Percentiles rank a stretch among this genome's conserved stretches.
Conservation (phyloP, 2,329 filamentous ascomycete genomes). For the Fusarium phyllophilum region DNA sequence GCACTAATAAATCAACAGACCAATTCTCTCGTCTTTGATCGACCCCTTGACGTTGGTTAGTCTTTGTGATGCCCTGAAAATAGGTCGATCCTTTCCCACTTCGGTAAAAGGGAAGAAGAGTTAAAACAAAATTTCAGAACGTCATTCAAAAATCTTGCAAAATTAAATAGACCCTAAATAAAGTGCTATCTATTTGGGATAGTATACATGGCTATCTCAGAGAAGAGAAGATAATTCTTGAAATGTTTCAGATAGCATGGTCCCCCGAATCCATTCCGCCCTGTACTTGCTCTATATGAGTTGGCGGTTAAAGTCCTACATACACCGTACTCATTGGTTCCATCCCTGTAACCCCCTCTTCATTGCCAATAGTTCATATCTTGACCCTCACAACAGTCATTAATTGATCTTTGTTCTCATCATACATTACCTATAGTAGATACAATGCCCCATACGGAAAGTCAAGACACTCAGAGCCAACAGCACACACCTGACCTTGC, state of each 20-base stretch:
- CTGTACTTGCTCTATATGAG: background rate
- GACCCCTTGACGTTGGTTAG: background rate
- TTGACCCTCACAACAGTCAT: background rate
- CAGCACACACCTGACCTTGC: background rate
- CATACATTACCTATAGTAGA: background rate
- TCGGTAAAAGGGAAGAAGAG: background rate
- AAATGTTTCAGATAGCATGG: background rate
- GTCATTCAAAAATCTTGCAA: background rate
- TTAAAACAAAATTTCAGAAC: background rate
- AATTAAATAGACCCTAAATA: background rate
- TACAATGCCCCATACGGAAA: background rate
- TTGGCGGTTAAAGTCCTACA: background rate
- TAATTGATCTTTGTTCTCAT: background rate
- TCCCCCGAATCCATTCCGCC: background rate
- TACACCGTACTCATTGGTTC: background rate
- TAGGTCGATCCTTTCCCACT: background rate
- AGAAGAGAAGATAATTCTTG: background rate
- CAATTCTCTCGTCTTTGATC: background rate
- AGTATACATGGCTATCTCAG: background rate
- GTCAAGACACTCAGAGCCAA: background rate
- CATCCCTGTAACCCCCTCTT: background rate
- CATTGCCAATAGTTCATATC: background rate
- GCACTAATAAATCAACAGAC: background rate
- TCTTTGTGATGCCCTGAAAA: background rate
- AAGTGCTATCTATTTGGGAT: background rate